Percentiles rank a stretch among this genome's conserved stretches.
phyloP scores from a whole-genome alignment of 1,284 basidiomycete species.

The Ustilago trichophora region DNA sequence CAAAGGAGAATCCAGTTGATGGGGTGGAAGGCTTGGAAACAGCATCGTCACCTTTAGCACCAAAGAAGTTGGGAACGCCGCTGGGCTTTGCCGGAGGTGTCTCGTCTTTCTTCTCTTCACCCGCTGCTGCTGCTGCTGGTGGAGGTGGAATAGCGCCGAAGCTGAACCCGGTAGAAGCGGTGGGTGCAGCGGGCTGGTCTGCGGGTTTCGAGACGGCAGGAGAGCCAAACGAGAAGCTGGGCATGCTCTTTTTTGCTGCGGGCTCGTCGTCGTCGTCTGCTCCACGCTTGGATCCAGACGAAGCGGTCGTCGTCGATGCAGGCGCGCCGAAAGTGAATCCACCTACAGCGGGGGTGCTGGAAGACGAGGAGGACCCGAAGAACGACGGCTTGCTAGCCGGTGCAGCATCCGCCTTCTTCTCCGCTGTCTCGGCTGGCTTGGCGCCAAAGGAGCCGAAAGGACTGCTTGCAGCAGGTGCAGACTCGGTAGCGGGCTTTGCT shows the following conservation, averaged over 20 bases:
- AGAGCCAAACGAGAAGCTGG: slow-evolving; percentile 48
- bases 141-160: slow-evolving; percentile 19
- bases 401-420: slow-evolving; percentile 10
- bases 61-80: slow-evolving; percentile 42
- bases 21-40: slow-evolving; percentile 9
- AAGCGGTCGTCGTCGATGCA: slow-evolving; percentile 1
- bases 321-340: slow-evolving; percentile 49
- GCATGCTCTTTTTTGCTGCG: slow-evolving; percentile 34
- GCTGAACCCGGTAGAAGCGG: slow-evolving; percentile 8
- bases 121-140: not conserved
- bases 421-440: slow-evolving; percentile 7
- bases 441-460: slow-evolving; percentile 15
- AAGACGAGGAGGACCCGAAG: slow-evolving; percentile 27
- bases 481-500: slow-evolving; percentile 11
- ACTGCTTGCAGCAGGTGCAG: not conserved
- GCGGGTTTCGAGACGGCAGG: slow-evolving; percentile 7
- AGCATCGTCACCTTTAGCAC: slow-evolving; percentile 24
- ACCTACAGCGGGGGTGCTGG: not conserved
- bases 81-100: slow-evolving; percentile 8
- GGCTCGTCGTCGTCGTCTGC: slow-evolving; percentile 31
- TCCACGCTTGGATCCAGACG: slow-evolving; percentile 22
- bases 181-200: slow-evolving; percentile 1
- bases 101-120: slow-evolving; percentile 26
- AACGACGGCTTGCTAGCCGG: slow-evolving; percentile 25
- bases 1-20: slow-evolving; percentile 36